Evolutionary conservation across 1,139 yeast species (phyloP), one percentile per base, ranked within the genome.

Genomic region (Geotrichum candidum): DNA sequence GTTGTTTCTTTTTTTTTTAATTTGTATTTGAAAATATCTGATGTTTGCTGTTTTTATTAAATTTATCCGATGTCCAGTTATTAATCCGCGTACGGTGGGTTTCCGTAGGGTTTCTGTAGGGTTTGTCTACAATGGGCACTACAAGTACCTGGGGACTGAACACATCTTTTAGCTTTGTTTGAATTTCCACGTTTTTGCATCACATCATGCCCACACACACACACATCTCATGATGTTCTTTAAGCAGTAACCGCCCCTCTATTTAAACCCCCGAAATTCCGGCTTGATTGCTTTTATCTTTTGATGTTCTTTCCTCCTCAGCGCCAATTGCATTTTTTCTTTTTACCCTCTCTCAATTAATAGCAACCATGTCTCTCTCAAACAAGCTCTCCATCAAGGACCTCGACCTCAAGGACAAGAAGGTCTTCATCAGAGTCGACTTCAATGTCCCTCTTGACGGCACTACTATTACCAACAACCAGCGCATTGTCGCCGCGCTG

Each of bases 401-500:
- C 79, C 82, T 94, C 70, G 84, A 85, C 76, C 86, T 90, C 78
- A 77, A 87, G 73, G 91, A 84, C 77, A 91, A 91, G 83, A 84
- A 96, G 75, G 98, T 92, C 74, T 90, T 92, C 80, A 90, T 92
- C 83, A 87, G 97, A 80, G 97, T 91, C 68, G 81, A 92, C 80
- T 92, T 92, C 86, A 92, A 94, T 80, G 98, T 94, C 69, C 98
- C 98, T 74, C 85, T 92, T 72, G 97, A 92, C 75, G 98, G 97
- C 69, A 85, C 83, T 73, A 90, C 87, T 76, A 94, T 92, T 83
- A 94, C 98, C 82, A 92, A 94, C 86, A 92, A 92, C 82, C 97
- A 92, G 82, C 87, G 98, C 81, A 94, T 92, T 76, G 97, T 90
- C 71, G 98, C 97, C 76, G 98, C 98, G 68, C 81, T 92, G 72